Percentiles rank a stretch among this genome's conserved stretches.
phyloP scores from a whole-genome alignment of 2,329 filamentous ascomycete genomes.

The Verticillium longisporum region DNA sequence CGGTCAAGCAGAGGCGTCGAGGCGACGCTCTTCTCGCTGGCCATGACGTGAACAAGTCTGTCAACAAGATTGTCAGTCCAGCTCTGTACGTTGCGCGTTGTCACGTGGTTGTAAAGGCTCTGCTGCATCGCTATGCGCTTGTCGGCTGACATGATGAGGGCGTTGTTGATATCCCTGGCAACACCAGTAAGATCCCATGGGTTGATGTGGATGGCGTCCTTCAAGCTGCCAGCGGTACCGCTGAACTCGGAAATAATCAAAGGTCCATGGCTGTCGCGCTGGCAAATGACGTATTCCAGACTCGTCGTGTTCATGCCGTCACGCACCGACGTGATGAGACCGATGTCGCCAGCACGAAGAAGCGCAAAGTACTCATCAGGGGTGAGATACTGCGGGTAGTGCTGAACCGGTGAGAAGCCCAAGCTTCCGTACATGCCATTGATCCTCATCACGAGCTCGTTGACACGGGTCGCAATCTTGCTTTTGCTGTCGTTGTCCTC shows the following conservation, averaged over 20 bases:
- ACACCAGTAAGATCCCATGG: conserved; percentile 88
- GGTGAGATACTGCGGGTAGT: conserved; percentile 88
- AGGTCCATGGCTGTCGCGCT: conserved; percentile 78
- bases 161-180: conserved; percentile 74
- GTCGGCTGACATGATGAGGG: conserved; percentile 66
- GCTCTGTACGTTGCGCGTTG: conserved; percentile 74
- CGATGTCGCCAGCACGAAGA: conserved; percentile 83
- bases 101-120: conserved; percentile 76
- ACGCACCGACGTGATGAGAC: conserved; percentile 88
- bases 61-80: conserved; percentile 80
- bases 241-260: conserved; percentile 96
- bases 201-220: conserved; percentile 90
- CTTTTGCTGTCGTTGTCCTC: conserved; percentile 56
- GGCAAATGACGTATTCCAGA: conserved; percentile 88
- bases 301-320: conserved; percentile 98
- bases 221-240: conserved; percentile 80
- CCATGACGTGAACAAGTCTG: conserved; percentile 72
- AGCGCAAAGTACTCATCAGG: conserved; percentile 92
- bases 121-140: conserved; percentile 63
- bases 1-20: conserved; percentile 79
- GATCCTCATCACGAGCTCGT: conserved; percentile 84
- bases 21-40: conserved; percentile 66
- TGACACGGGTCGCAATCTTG: conserved; percentile 82
- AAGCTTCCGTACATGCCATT: conserved; percentile 86
- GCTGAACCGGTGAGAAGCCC: conserved; percentile 83